These are phyloP conservation scores for Scedosporium dehoogii DNA, from an alignment of 2,329 filamentous ascomycete genomes.

Conservation along the genomic window DNA sequence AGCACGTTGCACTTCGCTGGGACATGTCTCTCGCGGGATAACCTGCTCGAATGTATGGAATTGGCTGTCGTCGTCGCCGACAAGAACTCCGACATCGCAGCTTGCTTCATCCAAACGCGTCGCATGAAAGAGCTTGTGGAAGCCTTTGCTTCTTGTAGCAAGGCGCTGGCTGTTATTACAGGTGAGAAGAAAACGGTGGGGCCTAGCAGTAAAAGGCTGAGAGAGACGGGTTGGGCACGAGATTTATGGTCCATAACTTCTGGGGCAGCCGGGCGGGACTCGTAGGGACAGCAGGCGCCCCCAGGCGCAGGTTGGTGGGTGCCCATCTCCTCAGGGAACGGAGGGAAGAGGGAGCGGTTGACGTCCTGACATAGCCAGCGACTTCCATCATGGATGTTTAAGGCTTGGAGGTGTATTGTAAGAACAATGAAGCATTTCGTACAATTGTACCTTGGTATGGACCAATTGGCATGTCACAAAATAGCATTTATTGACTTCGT, in stretches of 20 bases:
- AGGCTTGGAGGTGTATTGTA: no score
- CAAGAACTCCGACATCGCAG: conserved; percentile 55
- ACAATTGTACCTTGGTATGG: no score
- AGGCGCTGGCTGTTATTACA: conserved; percentile 52
- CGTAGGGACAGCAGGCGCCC: not conserved
- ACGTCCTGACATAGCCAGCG: no score
- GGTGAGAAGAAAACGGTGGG: conserved; percentile 42
- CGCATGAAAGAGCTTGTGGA: conserved; percentile 69
- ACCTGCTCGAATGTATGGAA: conserved; percentile 78
- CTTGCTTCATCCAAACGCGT: conserved; percentile 51
- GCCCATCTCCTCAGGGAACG: not conserved
- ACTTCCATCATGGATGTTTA: no score
- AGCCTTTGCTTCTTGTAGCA: conserved; percentile 67
- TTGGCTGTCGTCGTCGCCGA: conserved; percentile 67
- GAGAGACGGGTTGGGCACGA: conserved; percentile 52
- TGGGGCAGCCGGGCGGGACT: conserved; percentile 9
- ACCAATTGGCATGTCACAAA: no score
- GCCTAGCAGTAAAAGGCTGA: conserved; percentile 45
- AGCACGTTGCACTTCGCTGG: conserved; percentile 72
- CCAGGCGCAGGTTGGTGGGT: not conserved
- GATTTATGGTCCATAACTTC: conserved; percentile 51
- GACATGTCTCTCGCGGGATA: conserved; percentile 61
- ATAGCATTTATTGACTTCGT: no score
- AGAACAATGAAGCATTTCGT: no score
- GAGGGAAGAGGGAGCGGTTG: no score